Evolutionary conservation across 176 grass and related monocot species (phyloP), one percentile per base, ranked within the genome.

Genomic region (Musa itinerans): DNA sequence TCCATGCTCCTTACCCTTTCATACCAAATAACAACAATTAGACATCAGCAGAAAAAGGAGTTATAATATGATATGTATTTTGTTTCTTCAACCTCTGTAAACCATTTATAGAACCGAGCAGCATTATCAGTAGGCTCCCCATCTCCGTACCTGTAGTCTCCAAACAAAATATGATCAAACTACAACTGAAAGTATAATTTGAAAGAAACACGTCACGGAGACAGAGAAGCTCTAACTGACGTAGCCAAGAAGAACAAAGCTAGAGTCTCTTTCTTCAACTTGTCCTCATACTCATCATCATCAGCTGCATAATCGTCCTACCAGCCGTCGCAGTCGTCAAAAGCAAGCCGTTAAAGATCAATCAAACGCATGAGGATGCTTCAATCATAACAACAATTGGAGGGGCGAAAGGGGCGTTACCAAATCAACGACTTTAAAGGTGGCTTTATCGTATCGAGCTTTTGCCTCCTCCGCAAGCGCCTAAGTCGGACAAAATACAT

Each of bases 41-140:
- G 56, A 76, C 26, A 65, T 71, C 57, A 78, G 10, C 49, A 9
- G 2, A 27, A 27, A 27, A 27, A 27, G 26, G 26, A 27, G 26
- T 1, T 27, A 27, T 27, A 27, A 27, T 27, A 27, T 27, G 26
- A 27, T 27, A 27, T 27, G 26, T 1, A 27, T 27, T 27, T 27
- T 27, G 26, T 27, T 27, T 27, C 26, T 11, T 19, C 11, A 80
- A 80, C 90, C 90, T 94, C 95, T 19, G 86, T 91, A 72, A 99
- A 91, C 90, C 95, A 98, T 84, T 93, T 93, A 80, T 87, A 93
- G 86, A 98, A 98, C 66, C 90, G 84, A 62, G 90, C 90, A 10
- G 95, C 90, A 75, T 98, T 98, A 87, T 98, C 95, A 65, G 95
- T 98, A 21, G 90, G 95, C 72, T 98, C 94, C 51, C 94, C 90